Conservation (phyloP, 352 stramenopile genomes). For the Globisporangium orthogonon region DNA sequence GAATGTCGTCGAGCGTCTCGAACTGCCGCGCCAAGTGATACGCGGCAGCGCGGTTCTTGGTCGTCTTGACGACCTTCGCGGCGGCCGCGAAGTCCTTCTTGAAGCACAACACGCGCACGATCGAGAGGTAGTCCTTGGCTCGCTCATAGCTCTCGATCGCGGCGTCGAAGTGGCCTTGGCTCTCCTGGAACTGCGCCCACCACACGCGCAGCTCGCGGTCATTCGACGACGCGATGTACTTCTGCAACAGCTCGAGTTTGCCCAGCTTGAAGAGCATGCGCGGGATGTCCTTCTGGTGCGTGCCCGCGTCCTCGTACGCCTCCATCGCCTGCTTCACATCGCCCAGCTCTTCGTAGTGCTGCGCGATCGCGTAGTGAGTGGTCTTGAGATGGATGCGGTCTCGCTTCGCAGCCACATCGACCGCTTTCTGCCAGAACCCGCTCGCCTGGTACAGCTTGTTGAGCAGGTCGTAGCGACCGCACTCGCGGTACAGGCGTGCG, state of each 20-base stretch:
- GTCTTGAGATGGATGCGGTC: slow-evolving; percentile 91
- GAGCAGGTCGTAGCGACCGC: slow-evolving; percentile 88
- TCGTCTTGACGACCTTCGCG: slow-evolving; percentile 81
- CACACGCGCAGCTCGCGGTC: slow-evolving; percentile 87
- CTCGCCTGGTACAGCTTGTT: slow-evolving; percentile 90
- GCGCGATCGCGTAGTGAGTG: slow-evolving; percentile 85
- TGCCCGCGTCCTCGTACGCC: slow-evolving; percentile 89
- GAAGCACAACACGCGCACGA: slow-evolving; percentile 90
- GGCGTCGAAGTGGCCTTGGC: slow-evolving; percentile 78
- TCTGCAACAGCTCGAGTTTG: slow-evolving; percentile 87
- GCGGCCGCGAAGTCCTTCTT: slow-evolving; percentile 85
- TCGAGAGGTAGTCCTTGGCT: slow-evolving; percentile 83
- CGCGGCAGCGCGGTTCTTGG: slow-evolving; percentile 58
- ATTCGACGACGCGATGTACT: slow-evolving; percentile 86
- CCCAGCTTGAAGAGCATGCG: slow-evolving; percentile 90
- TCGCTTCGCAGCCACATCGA: slow-evolving; percentile 82
- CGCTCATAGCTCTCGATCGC: slow-evolving; percentile 87
- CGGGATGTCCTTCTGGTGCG: slow-evolving; percentile 87
- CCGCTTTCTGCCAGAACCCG: slow-evolving; percentile 88
- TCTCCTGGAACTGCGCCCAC: slow-evolving; percentile 93
- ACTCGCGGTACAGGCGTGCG: slow-evolving; percentile 88
- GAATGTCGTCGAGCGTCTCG: slow-evolving; percentile 71
- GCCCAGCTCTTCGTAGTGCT: slow-evolving; percentile 88
- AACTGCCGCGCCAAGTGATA: slow-evolving; percentile 88
- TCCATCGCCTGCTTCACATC: slow-evolving; percentile 88